Conservation (phyloP, 371 early-diverging fungal species). For the Smittium culicis region DNA sequence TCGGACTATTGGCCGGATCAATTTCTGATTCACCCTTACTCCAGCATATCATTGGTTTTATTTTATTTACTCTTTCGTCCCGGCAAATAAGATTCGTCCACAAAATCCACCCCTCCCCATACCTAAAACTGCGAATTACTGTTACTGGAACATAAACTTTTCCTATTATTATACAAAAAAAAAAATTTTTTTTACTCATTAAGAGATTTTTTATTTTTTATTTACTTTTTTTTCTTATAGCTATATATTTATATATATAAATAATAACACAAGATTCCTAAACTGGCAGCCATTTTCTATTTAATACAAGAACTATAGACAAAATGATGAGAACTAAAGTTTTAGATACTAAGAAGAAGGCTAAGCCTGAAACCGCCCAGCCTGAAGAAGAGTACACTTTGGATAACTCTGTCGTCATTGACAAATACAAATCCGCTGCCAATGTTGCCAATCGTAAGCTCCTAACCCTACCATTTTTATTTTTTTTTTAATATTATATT, state of each 20-base stretch:
- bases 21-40: too few relatives aligned
- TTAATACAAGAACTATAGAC: too few relatives aligned
- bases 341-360: background rate
- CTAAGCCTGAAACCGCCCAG: background rate
- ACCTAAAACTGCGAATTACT: too few relatives aligned
- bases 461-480: conserved; percentile 1
- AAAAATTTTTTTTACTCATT: background rate
- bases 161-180: background rate
- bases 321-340: background rate
- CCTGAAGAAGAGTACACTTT: background rate
- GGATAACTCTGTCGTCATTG: conserved; percentile 45
- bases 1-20: too few relatives aligned
- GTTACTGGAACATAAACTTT: background rate
- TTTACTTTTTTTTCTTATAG: background rate
- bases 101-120: too few relatives aligned
- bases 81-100: too few relatives aligned
- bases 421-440: conserved; percentile 70
- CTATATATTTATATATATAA: background rate
- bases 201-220: background rate
- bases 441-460: conserved; percentile 57
- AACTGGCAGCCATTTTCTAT: too few relatives aligned
- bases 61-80: too few relatives aligned
- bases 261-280: background rate
- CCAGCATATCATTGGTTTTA: too few relatives aligned
- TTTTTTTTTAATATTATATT: too few relatives aligned